A percentile compares a stretch with the other conserved stretches of the same genome.
Conservation (phyloP, 805 yeast species). For the Vanderwaltozyma yarrowii region DNA sequence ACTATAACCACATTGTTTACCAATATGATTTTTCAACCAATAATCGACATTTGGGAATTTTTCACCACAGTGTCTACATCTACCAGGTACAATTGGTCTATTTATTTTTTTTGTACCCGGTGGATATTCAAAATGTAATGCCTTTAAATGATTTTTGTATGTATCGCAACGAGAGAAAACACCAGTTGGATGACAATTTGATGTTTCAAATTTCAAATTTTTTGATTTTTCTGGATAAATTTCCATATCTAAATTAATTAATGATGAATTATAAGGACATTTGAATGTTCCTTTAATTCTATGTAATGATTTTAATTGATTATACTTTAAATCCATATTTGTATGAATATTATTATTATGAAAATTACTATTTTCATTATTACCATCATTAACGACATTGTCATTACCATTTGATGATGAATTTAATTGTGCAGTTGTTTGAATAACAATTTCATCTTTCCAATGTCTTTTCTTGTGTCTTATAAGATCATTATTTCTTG, state of each 20-base stretch:
- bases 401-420: not conserved
- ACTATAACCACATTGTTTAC: conserved; percentile 24
- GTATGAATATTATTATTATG: not conserved
- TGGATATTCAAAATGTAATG: conserved; percentile 84
- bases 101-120: conserved; percentile 74
- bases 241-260: conserved; percentile 24
- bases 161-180: conserved; percentile 86
- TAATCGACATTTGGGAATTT: conserved; percentile 60
- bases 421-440: not conserved
- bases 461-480: conserved; percentile 82
- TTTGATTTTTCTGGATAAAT: conserved; percentile 20
- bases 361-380: not conserved
- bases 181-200: conserved; percentile 68
- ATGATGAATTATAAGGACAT: conserved; percentile 53
- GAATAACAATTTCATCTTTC: conserved; percentile 38
- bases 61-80: conserved; percentile 67
- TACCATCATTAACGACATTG: too few species aligned
- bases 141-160: conserved; percentile 81
- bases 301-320: conserved; percentile 22
- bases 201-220: conserved; percentile 18
- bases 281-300: conserved; percentile 40
- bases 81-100: conserved; percentile 57
- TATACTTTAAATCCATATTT: conserved; percentile 6
- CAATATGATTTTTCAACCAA: conserved; percentile 74
- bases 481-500: conserved; percentile 75